Evolutionary conservation across 768 basidiomycete genomes (phyloP), one percentile per base, ranked within the genome.

Genomic region (Lactarius psammicola): DNA sequence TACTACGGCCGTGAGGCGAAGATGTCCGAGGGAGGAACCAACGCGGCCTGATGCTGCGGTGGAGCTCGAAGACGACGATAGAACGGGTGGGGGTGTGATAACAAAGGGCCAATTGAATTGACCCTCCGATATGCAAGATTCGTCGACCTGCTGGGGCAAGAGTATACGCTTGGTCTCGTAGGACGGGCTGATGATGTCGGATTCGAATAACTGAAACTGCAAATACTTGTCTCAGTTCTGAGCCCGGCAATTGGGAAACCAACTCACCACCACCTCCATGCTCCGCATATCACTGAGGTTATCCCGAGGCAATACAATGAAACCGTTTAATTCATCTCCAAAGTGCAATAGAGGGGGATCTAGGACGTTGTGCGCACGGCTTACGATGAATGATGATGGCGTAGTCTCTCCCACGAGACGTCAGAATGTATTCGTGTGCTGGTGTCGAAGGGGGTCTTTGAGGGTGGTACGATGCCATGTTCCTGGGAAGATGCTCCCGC

Each of bases 231-330:
- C 3, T 66, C 33, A 68, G 34, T 38, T 18, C 1, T 1, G 11
- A 7, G 40, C 20, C 31, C 3, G 28, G 18, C 9, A 34, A 26
- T 15, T 4, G 4, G 17, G 28, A 23, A n/a, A 33, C n/a, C 2
- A 13, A 61, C 68, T 59, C 36, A 69, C 68, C 17, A 59, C 60
- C 33, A 68, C 59, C 8, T 69, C 66, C 31, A 69, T 46, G 17
- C 40, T 53, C n/a, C 18, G 53, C 40, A 68, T 64, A 49, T 34
- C 23, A 31, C 15, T 31, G 18, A 67, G 17, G 7, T 61, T 34
- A 36, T 30, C 31, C 17, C 44, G 42, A 31, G 68, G 62, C 9
- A 64, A 46, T 31, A 53, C 33, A 4, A 69, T 36, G 34, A 5
- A 31, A 28, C 68, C 68, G 0, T 10, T 53, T 4, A 69, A 26